These are phyloP conservation scores for Aspergillus versicolor DNA, from an alignment of 2,329 filamentous ascomycete genomes.

Conservation along the genomic window DNA sequence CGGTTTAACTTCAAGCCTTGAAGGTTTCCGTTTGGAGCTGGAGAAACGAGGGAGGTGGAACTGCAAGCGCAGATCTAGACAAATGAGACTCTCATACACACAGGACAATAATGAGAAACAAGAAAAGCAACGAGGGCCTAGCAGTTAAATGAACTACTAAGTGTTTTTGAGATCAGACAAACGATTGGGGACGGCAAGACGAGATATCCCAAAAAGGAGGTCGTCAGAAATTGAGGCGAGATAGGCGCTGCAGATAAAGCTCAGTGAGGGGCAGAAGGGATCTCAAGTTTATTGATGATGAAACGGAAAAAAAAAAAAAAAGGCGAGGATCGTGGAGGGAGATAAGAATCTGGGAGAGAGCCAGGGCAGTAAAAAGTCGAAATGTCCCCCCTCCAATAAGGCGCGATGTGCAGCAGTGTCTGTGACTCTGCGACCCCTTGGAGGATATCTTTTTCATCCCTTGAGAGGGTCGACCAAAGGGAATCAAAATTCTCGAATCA, in stretches of 20 bases:
- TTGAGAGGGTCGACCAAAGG: background rate
- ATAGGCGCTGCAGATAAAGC: constrained; percentile 4
- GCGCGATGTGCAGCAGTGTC: background rate
- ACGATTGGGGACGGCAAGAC: background rate
- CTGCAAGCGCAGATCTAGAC: constrained; percentile 4
- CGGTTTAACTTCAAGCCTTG: background rate
- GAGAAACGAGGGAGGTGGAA: constrained; percentile 16
- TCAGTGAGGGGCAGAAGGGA: background rate
- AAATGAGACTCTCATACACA: background rate
- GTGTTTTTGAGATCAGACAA: background rate
- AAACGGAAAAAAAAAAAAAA: background rate
- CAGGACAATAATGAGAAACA: constrained; percentile 4
- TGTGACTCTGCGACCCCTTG: background rate
- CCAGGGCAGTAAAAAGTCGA: background rate
- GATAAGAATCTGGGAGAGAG: background rate
- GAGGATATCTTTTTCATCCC: background rate
- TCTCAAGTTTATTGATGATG: background rate
- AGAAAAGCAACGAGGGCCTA: background rate
- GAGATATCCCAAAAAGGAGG: constrained; percentile 5
- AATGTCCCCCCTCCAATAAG: background rate
- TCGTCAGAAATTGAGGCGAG: background rate
- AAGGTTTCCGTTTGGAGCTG: background rate
- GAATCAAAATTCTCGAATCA: constrained; percentile 7
- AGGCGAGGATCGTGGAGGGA: background rate
- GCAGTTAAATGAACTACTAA: background rate